These are phyloP conservation scores for Talaromyces sp. DNA, from an alignment of 2,329 filamentous ascomycete genomes.

Conservation along the genomic window DNA sequence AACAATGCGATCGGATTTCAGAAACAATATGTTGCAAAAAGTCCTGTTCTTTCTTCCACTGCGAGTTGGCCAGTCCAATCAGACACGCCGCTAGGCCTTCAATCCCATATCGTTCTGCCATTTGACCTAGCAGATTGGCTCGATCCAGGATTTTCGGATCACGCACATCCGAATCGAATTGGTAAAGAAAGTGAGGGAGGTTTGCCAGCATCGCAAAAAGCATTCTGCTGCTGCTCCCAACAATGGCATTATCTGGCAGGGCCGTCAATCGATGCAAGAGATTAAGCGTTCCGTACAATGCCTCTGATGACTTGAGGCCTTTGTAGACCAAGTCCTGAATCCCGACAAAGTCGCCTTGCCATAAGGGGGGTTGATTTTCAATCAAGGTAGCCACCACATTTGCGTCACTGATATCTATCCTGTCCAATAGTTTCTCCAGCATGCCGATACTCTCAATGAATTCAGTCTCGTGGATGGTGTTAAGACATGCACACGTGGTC, in stretches of 20 bases:
- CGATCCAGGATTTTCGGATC: constrained; percentile 55
- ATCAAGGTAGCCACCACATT: constrained; percentile 65
- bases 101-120: constrained; percentile 69
- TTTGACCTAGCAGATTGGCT: constrained; percentile 64
- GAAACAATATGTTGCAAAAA: constrained; percentile 70
- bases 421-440: constrained; percentile 79
- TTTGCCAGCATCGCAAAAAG: constrained; percentile 90
- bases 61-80: constrained; percentile 62
- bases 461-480: constrained; percentile 94
- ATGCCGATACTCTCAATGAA: constrained; percentile 89
- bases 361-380: constrained; percentile 75
- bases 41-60: constrained; percentile 64
- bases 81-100: constrained; percentile 64
- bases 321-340: constrained; percentile 85
- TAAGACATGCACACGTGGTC: constrained; percentile 93
- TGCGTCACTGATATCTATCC: constrained; percentile 71
- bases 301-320: constrained; percentile 79
- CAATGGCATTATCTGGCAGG: constrained; percentile 71
- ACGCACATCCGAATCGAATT: constrained; percentile 62
- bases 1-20: constrained; percentile 71
- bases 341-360: constrained; percentile 86
- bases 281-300: constrained; percentile 70
- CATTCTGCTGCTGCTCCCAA: constrained; percentile 76
- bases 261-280: constrained; percentile 73
- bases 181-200: constrained; percentile 75